These are phyloP conservation scores for Mortierella sp. DNA, from an alignment of 371 early-diverging fungal genomes.

Conservation along the genomic window DNA sequence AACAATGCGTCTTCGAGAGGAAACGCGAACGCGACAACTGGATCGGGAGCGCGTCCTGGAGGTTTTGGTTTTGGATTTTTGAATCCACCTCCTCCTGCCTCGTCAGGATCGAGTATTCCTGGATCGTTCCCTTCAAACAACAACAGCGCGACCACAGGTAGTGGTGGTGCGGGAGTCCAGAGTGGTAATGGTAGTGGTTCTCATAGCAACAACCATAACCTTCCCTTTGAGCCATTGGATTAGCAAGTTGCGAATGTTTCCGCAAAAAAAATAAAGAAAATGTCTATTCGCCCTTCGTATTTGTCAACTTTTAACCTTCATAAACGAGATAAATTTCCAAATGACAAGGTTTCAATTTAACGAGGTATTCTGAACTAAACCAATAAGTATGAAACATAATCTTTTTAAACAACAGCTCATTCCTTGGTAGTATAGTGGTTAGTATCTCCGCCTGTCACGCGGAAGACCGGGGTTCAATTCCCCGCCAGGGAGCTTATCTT, in stretches of 20 bases:
- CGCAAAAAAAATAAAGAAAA: not conserved
- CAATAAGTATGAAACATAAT: not conserved
- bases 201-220: not conserved
- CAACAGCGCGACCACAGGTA: not conserved
- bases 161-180: not conserved
- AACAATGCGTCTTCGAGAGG: not conserved
- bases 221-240: not conserved
- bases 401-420: not conserved
- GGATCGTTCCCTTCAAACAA: not conserved
- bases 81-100: not conserved
- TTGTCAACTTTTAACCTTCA: no score
- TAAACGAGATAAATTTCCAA: no score
- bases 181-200: not conserved
- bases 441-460: constrained; percentile 25
- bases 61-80: not conserved
- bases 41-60: not conserved
- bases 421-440: constrained; percentile 27
- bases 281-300: no score
- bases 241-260: not conserved
- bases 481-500: constrained; percentile 17
- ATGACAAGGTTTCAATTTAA: no score
- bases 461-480: constrained; percentile 15
- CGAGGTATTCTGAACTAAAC: no score
- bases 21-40: not conserved
- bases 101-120: not conserved